phyloP scores from a whole-genome alignment of 495 filamentous ascomycete species.

The Trichoderma asperelloides region DNA sequence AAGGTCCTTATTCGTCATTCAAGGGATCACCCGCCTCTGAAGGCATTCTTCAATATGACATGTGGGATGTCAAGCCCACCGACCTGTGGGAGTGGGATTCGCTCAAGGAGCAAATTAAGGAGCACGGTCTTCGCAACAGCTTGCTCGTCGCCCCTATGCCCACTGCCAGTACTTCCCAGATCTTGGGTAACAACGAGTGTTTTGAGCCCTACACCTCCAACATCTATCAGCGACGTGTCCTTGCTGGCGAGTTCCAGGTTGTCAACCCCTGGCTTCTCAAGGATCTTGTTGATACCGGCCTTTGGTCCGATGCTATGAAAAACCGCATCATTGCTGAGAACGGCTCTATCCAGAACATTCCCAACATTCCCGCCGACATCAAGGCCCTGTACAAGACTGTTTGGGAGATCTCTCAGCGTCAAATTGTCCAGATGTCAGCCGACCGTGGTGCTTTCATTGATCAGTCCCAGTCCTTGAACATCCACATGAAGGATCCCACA shows the following conservation, averaged over 20 bases:
- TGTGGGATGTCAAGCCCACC: constrained; percentile 91
- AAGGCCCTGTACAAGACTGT: constrained; percentile 99
- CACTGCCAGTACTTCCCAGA: constrained; percentile 91
- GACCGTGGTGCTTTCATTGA: constrained; percentile 98
- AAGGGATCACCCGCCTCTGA: constrained; percentile 89
- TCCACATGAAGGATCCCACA: constrained; percentile 96
- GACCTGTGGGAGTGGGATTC: constrained; percentile 93
- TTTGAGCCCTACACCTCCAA: constrained; percentile 99
- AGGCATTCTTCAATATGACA: constrained; percentile 95
- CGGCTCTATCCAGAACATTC: constrained; percentile 91
- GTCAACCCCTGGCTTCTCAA: constrained; percentile 99
- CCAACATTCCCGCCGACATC: constrained; percentile 90
- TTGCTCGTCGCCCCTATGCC: constrained; percentile 96
- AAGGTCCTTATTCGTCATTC: constrained; percentile 82
- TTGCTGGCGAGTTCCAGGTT: constrained; percentile 98
- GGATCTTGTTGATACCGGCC: constrained; percentile 92
- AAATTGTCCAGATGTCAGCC: constrained; percentile 92
- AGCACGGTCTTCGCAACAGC: constrained; percentile 89
- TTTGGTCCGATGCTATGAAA: constrained; percentile 99
- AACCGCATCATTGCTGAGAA: constrained; percentile 98
- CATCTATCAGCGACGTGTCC: constrained; percentile 96
- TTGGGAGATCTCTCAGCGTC: constrained; percentile 97
- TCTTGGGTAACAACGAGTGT: constrained; percentile 97
- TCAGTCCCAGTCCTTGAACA: constrained; percentile 97
- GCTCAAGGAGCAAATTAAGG: constrained; percentile 81